phyloP scores from a whole-genome alignment of 768 basidiomycete genomes.

The Amanita rimosa region DNA sequence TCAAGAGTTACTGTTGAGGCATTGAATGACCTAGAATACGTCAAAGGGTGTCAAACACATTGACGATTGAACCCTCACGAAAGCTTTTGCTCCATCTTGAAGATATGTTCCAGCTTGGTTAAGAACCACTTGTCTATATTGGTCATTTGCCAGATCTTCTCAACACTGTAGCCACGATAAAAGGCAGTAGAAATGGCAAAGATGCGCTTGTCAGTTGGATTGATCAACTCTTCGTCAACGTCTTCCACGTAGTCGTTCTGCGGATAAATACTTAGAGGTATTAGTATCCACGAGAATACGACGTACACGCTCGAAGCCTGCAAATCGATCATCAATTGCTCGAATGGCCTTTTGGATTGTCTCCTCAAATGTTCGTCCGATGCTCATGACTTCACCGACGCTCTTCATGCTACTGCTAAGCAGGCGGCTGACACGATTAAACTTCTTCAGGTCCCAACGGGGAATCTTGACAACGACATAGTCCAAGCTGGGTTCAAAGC shows the following conservation, averaged over 20 bases:
- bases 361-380: constrained; percentile 96
- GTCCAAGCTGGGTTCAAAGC: constrained; percentile 96
- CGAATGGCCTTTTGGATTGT: constrained; percentile 97
- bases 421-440: constrained; percentile 82
- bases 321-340: constrained; percentile 91
- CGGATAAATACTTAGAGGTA: constrained; percentile 1
- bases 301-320: constrained; percentile 75
- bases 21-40: constrained; percentile 38
- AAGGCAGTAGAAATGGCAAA: constrained; percentile 95
- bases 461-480: constrained; percentile 98
- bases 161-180: constrained; percentile 85
- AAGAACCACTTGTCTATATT: constrained; percentile 99
- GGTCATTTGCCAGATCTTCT: constrained; percentile 96
- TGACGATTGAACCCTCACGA: constrained; percentile 37
- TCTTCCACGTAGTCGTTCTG: constrained; percentile 84
- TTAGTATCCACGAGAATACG: not conserved
- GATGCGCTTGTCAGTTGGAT: constrained; percentile 94
- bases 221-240: constrained; percentile 85
- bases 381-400: constrained; percentile 99
- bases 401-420: constrained; percentile 98
- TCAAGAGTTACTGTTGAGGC: constrained; percentile 51
- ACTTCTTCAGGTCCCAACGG: constrained; percentile 98
- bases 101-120: constrained; percentile 76
- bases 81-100: constrained; percentile 66
- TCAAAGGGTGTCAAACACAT: not conserved